Evolutionary conservation across 441 rosid genomes (phyloP), one percentile per base, ranked within the genome.

Genomic region (Gossypium trilobum): DNA sequence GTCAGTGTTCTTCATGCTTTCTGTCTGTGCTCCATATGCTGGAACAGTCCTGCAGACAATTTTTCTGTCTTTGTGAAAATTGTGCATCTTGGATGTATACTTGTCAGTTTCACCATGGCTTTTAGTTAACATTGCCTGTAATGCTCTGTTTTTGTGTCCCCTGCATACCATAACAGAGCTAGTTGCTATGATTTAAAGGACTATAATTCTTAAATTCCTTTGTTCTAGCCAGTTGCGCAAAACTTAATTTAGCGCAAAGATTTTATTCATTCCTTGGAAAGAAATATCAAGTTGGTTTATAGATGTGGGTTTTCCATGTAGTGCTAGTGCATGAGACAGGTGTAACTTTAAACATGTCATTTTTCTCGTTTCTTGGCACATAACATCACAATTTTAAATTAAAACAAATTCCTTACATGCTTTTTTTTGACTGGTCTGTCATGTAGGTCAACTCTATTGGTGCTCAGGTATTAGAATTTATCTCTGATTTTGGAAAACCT

Each of bases 401-500:
- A n/a, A n/a, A 42, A 44, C 46, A 2, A 33, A 70, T 27, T 14
- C 4, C 14, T 58, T 25, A 46, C 29, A 4, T 25, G 13, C 50
- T 16, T 4, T 63, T 42, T 74, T 55, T 68, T 48, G 13, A 60
- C 72, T 69, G n/a, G 58, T 76, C 33, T 58, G 3, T 70, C 65
- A 22, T 79, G 77, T 82, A 92, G 99, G 98, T 96, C 68, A 96
- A 96, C 84, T 76, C 85, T 74, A 79, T 91, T 82, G 99, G 99
- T 64, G 98, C 99, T 55, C 77, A 91, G 86, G 89, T 96, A 57
- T 79, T 96, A 74, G 97, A 93, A 80, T 96, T 87, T 74, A 87
- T 96, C 77, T 88, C 99, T 51, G 97, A 93, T 84, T 93, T 90
- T 82, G 99, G 97, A 74, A 96, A 82, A 78, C 87, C 97, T 63